A percentile compares a stretch with the other conserved stretches of the same genome.
These are phyloP conservation scores for Lentinus brumalis DNA, from an alignment of 768 basidiomycete species.

Conservation along the genomic window DNA sequence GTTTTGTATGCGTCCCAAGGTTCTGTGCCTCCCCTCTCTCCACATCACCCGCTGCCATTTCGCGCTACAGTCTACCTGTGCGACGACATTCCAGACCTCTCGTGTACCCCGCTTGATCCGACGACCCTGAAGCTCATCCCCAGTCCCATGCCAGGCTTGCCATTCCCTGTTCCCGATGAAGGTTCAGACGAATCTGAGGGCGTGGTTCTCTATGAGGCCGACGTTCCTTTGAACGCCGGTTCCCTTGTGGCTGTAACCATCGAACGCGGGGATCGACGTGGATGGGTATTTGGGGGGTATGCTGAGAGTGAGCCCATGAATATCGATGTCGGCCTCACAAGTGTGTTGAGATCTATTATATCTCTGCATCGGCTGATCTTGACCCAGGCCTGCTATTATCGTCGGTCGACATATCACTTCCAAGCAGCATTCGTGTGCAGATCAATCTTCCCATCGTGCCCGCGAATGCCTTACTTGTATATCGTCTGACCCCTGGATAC, in stretches of 20 bases:
- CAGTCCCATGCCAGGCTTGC: constrained; percentile 49
- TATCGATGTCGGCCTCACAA: constrained; percentile 38
- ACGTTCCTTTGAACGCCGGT: constrained; percentile 32
- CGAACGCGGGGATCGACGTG: constrained; percentile 50
- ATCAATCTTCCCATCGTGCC: constrained; percentile 58
- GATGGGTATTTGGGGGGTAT: constrained; percentile 67
- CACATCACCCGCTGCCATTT: constrained; percentile 49
- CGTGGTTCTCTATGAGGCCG: constrained; percentile 62
- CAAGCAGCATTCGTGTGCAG: constrained; percentile 39
- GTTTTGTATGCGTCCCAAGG: constrained; percentile 66
- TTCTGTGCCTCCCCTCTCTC: constrained; percentile 49
- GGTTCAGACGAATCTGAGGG: constrained; percentile 79
- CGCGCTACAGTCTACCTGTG: constrained; percentile 53
- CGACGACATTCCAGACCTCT: constrained; percentile 4
- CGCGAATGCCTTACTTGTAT: constrained; percentile 65
- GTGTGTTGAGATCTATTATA: constrained; percentile 39
- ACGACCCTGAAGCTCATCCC: constrained; percentile 62
- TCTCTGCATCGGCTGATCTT: background rate
- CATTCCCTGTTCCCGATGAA: constrained; percentile 68
- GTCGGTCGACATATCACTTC: constrained; percentile 9
- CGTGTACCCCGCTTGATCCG: constrained; percentile 37
- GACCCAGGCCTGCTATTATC: constrained; percentile 14
- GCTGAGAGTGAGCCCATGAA: constrained; percentile 35
- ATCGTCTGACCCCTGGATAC: constrained; percentile 48
- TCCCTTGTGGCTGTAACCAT: constrained; percentile 58